These are phyloP conservation scores for Puccinia coronata DNA, from an alignment of 1,284 basidiomycete species.

Conservation along the genomic window DNA sequence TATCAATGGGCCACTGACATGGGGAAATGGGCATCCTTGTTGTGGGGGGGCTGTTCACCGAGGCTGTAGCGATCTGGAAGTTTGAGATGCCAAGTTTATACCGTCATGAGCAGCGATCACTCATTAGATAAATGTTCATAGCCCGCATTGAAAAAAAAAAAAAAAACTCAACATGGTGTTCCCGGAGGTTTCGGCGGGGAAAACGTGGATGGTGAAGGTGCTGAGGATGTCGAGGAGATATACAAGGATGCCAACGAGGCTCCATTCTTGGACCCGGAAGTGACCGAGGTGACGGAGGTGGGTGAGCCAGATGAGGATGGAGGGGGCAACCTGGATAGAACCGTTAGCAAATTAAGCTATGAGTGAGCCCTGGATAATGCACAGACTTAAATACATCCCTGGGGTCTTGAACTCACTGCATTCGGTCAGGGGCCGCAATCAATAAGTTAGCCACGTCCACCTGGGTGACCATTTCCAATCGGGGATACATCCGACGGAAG, in stretches of 20 bases:
- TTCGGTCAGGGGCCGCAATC: constrained; percentile 33
- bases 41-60: constrained; percentile 37
- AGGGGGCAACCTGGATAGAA: constrained; percentile 27
- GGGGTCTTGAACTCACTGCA: constrained; percentile 13
- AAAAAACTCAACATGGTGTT: constrained; percentile 42
- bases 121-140: neutral
- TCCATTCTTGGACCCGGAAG: neutral
- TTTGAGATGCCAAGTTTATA: neutral
- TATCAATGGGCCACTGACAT: constrained; percentile 26
- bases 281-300: neutral
- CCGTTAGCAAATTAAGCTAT: neutral
- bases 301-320: neutral
- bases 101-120: neutral
- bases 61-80: constrained; percentile 35
- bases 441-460: constrained; percentile 36
- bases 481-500: constrained; percentile 46
- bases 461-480: constrained; percentile 41
- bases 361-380: neutral
- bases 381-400: too few species aligned
- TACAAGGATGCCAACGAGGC: constrained; percentile 26
- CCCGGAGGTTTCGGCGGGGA: constrained; percentile 42
- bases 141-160: constrained; percentile 1
- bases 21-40: constrained; percentile 44
- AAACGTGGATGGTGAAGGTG: constrained; percentile 5
- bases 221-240: constrained; percentile 2